Base-by-base conservation (phyloP, 176 grass and related monocot genomes). In the Bothriochloa decipiens region DNA sequence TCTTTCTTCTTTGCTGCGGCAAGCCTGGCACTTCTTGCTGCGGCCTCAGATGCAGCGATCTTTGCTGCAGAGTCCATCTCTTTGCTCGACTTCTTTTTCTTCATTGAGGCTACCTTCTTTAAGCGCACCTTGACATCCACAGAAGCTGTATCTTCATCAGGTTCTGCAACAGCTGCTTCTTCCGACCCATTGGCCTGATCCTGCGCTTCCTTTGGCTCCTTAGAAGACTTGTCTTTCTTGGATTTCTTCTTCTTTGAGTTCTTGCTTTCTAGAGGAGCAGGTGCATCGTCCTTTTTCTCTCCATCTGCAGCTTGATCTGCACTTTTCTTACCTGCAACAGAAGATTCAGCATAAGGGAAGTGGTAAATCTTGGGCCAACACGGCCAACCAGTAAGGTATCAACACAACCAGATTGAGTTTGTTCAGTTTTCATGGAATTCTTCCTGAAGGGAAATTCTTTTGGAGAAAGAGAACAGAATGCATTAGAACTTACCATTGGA, bases 1-100 rank as follows among this genome's bases (percentile, higher is more conserved):
- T 97, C 95, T 92, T 94, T 97, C 88, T 97, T 97, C 81, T 94
- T 97, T 4, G 95, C 95, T 41, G 92, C 88, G 1, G 88, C 90
- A 22, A 97, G 90, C 70, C 66, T 88, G 15, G 95, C 92, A 2
- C 42, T 94, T 84, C 95, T 97, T 29, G 95, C 90, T 63, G 92
- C 86, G 2, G 95, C 92, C 75, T 97, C 95, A 0, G 82, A 77
- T 32, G 92, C 81, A 15, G 90, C 95, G 12, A 89, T 93, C 69
- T 94, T 97, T 61, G 90, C 92, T 25, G 90, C 92, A 14, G 74
- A 20, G 5, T 91, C 95, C 86, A 92, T 72, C 81, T 97, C 95
- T 87, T 94, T 97, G 58, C 79, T 88, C 13, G 92, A 91, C 68
- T 94, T 97, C 92, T 97, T 97, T 83, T 97, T 97, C 90, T 89